phyloP scores from a whole-genome alignment of 2,329 filamentous ascomycete genomes.

The Penicillium sp. region DNA sequence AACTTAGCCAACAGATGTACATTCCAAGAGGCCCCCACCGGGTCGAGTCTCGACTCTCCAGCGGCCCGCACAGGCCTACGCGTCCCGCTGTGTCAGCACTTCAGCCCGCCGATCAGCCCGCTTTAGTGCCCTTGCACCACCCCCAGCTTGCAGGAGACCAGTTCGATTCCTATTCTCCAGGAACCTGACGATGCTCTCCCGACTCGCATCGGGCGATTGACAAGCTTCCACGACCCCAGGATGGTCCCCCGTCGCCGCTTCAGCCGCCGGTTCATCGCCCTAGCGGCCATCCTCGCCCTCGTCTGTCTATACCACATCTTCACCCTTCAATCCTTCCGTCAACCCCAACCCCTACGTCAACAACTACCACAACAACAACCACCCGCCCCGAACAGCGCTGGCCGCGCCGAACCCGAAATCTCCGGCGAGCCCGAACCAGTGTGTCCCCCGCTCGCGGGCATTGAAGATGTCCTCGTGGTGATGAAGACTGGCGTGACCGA shows the following conservation, averaged over 20 bases:
- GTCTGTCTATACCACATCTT: slow-evolving; percentile 60
- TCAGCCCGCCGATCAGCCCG: slow-evolving; percentile 15
- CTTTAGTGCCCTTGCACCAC: slow-evolving; percentile 9
- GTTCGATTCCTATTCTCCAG: not conserved
- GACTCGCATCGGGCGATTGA: slow-evolving; percentile 12
- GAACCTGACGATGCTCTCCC: slow-evolving; percentile 15
- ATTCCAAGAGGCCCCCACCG: not conserved
- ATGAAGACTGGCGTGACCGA: slow-evolving; percentile 63
- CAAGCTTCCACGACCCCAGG: slow-evolving; percentile 11
- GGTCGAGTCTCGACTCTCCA: not conserved
- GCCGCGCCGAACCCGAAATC: slow-evolving; percentile 6
- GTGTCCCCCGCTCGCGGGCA: slow-evolving; percentile 42
- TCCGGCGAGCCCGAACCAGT: slow-evolving; percentile 21
- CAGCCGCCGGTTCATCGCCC: slow-evolving; percentile 43
- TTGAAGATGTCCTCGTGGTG: slow-evolving; percentile 58
- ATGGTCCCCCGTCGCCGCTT: slow-evolving; percentile 48
- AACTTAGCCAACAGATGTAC: not conserved
- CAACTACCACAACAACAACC: slow-evolving; percentile 1
- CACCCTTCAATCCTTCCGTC: slow-evolving; percentile 62
- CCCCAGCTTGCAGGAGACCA: slow-evolving; percentile 11
- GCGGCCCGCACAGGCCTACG: slow-evolving; percentile 6
- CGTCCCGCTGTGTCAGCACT: slow-evolving; percentile 26
- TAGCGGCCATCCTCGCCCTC: slow-evolving; percentile 60
- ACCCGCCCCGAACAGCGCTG: slow-evolving; percentile 13
- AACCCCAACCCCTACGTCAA: not conserved